Evolutionary conservation across 768 basidiomycete species (phyloP).

Genomic region (Agaricus blazei): DNA sequence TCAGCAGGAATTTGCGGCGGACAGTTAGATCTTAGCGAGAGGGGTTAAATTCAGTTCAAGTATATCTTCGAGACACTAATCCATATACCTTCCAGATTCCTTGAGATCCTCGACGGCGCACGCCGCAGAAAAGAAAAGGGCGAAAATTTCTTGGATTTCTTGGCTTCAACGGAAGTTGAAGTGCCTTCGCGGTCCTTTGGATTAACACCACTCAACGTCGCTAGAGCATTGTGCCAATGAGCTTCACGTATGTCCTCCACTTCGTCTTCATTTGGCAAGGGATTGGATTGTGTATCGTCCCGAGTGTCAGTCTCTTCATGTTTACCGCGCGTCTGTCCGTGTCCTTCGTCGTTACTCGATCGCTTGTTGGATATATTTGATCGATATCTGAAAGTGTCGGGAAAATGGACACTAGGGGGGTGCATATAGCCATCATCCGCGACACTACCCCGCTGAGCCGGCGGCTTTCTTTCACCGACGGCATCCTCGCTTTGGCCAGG

Average conservation of each 20-base stretch:
- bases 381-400: neutral
- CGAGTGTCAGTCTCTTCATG: neutral
- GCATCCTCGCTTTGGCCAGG: neutral
- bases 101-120: constrained; percentile 13
- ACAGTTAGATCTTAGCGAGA: neutral
- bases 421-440: neutral
- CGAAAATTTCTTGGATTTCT: neutral
- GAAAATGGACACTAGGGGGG: neutral
- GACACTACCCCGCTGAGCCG: neutral
- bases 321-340: neutral
- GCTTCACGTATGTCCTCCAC: neutral
- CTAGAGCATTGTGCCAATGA: constrained; percentile 4
- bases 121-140: neutral
- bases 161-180: neutral
- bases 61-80: neutral
- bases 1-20: constrained; percentile 68
- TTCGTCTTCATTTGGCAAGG: constrained; percentile 1
- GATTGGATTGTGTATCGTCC: neutral
- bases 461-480: neutral
- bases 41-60: neutral
- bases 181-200: neutral
- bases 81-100: constrained; percentile 40
- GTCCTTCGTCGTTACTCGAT: neutral
- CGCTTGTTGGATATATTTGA: neutral
- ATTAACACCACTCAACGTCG: neutral